These are phyloP conservation scores for Botrytis tulipae DNA, from an alignment of 2,329 filamentous ascomycete genomes.

Conservation along the genomic window DNA sequence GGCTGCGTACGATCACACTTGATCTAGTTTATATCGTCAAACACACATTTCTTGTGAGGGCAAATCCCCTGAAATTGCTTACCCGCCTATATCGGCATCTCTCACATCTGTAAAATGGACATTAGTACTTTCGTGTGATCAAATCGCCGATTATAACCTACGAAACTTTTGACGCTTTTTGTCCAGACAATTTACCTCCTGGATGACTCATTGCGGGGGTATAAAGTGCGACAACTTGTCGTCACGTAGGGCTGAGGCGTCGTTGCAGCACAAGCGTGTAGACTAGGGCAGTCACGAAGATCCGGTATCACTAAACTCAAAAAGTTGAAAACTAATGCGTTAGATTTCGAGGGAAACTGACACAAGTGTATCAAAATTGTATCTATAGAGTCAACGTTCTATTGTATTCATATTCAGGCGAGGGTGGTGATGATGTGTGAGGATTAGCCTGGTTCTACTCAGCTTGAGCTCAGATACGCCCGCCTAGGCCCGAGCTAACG, in stretches of 20 bases:
- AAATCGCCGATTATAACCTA: neutral
- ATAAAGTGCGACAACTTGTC: neutral
- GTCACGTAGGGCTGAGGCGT: neutral
- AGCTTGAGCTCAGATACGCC: neutral
- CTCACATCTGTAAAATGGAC: constrained; percentile 41
- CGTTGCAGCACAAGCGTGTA: neutral
- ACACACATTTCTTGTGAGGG: neutral
- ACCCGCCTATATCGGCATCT: constrained; percentile 47
- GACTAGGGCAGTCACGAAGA: neutral
- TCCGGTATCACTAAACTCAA: neutral
- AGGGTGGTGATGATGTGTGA: neutral
- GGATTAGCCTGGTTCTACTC: neutral
- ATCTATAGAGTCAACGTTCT: no score
- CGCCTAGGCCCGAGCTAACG: neutral
- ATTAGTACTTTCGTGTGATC: neutral
- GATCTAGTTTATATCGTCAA: constrained; percentile 38
- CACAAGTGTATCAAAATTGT: neutral
- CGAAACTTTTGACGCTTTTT: constrained; percentile 18
- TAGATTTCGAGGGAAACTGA: neutral
- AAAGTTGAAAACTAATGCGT: no score
- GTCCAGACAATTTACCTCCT: neutral
- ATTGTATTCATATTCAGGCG: neutral
- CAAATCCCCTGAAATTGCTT: neutral
- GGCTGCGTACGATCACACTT: constrained; percentile 53
- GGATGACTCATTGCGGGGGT: constrained; percentile 8